Evolutionary conservation across 108 stramenopile species (phyloP), one percentile per base, ranked within the genome.

Genomic region (Parmales sp.): DNA sequence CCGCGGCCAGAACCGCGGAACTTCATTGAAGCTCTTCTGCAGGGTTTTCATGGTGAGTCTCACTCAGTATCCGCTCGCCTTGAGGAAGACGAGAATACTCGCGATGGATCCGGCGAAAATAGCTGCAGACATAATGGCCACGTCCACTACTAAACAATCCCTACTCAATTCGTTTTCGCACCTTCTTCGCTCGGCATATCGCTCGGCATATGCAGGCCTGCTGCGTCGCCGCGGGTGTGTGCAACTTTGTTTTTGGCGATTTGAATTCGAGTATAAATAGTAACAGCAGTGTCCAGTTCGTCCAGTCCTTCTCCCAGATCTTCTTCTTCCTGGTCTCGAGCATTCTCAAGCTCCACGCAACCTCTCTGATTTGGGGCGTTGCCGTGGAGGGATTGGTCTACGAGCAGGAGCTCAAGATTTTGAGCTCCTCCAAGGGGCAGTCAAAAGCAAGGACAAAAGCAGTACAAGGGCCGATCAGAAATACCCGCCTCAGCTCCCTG

Each of bases 301-400:
- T n/a, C n/a, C n/a, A n/a, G n/a, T n/a, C n/a, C n/a, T n/a, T 43
- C 41, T 16, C 36, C 65, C 89, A 90, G 67, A 79, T 90, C 66
- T 82, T 85, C 75, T 92, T 92, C 72, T 92, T 87, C 51, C 68
- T 92, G 18, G 81, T 88, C 22, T 85, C 90, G 0, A 87, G 88
- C 51, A 65, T 92, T 69, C 88, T 92, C 88, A 92, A 90, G 69
- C 67, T 90, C 39, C 91, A 92, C 70, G 87, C 89, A 2, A 68
- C 87, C 11, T 81, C 79, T 16, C 67, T 92, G 18, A 86, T 90
- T 19, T 92, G 91, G 91, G 91, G 89, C 2, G 91, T 92, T 26
- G 88, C 89, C 16, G 83, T 79, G 6, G 89, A 92, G 78, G 91
- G 89, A 18, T 90, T 92, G 91, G 91, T 90, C 70, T 92, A 88